Evolutionary conservation across 2,329 filamentous ascomycete species (phyloP), one percentile per base, ranked within the genome.

Genomic region (Claviceps paspali): DNA sequence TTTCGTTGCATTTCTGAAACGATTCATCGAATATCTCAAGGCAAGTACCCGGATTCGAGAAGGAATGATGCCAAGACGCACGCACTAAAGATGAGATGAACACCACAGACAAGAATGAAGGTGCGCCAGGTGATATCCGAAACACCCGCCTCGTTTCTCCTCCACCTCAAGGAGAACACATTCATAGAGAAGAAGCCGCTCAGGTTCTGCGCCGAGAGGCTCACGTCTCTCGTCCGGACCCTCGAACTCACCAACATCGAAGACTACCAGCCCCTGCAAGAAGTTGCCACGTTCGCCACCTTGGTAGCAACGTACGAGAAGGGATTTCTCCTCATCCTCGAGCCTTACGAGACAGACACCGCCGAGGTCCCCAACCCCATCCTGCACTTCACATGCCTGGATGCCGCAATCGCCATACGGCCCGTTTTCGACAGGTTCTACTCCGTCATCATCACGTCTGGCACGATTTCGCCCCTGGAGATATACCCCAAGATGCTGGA

Each of bases 401-500:
- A 98, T 57, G 91, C 91, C 4, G 91, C 92, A 1, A 98, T 98
- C 46, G 91, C 92, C 29, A 98, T 98, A 52, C 92, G 91, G 44
- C 91, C 91, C 0, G 88, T 98, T 5, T 95, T 98, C 52, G 88
- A 98, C 41, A 79, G 91, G 36, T 98, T 98, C 57, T 87, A 84
- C 57, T 96, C 91, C 1, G 91, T 98, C 45, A 93, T 98, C 52
- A 96, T 98, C 54, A 98, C 91, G 0, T 96, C 91, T 0, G 91
- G 91, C 44, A 98, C 91, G 2, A 85, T 98, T 43, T 96, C 91
- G 2, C 91, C 91, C 0, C 63, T 98, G 3, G 92, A 98, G 55
- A 98, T 98, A 82, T 98, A 98, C 52, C 92, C 91, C 0, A 95
- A 94, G 53, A 98, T 98, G 87, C 76, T 98, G 19, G 82, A 85